A percentile compares a stretch with the other conserved stretches of the same genome.
Conservation (phyloP, 73 alveolate genomes). For the Tetrahymena elliotti region DNA sequence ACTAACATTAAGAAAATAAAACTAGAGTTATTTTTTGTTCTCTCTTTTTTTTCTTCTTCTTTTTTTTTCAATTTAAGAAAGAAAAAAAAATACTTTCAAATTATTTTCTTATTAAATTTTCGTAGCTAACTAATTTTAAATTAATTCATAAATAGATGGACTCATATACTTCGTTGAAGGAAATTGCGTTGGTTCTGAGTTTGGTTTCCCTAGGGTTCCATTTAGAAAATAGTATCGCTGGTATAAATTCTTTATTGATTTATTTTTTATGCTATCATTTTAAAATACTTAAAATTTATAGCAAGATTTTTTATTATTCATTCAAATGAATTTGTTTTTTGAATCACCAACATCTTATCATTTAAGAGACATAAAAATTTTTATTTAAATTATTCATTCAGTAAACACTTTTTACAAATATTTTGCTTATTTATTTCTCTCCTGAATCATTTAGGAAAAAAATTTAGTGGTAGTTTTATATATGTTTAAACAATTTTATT, state of each 20-base stretch:
- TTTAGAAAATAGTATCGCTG: constrained; percentile 51
- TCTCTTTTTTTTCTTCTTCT: background rate
- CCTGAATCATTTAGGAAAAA: too few relatives aligned
- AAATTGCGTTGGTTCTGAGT: constrained; percentile 53
- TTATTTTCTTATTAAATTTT: too few relatives aligned
- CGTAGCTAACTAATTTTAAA: background rate
- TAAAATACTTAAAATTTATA: background rate
- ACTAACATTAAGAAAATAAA: background rate
- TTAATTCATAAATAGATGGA: constrained; percentile 16
- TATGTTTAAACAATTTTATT: background rate
- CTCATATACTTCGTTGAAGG: constrained; percentile 59
- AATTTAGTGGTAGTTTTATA: too few relatives aligned
- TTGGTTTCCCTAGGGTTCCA: constrained; percentile 57
- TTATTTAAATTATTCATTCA: background rate
- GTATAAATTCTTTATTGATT: background rate
- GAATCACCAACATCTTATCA: background rate
- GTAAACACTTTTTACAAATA: background rate
- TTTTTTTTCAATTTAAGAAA: too few relatives aligned
- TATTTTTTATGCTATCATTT: background rate
- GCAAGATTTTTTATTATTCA: background rate
- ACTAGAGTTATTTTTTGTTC: background rate
- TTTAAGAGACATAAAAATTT: background rate
- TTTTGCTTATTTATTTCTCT: too few relatives aligned
- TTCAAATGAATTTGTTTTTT: too few relatives aligned
- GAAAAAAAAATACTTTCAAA: background rate